These are phyloP conservation scores for Vigna nakashimae DNA, from an alignment of 306 rosid genomes.

Conservation along the genomic window DNA sequence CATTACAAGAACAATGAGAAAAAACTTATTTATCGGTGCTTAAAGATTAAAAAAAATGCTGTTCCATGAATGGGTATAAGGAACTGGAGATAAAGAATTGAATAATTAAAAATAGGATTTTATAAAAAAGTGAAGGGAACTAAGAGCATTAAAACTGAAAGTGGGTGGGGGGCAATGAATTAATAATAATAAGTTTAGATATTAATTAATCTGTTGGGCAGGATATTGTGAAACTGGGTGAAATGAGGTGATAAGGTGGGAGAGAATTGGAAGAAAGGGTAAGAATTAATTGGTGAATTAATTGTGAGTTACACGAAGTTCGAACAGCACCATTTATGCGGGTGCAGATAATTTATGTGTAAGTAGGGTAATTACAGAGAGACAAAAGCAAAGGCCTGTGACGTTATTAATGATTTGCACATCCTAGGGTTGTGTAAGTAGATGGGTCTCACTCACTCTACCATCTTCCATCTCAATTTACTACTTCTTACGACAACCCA, in stretches of 20 bases:
- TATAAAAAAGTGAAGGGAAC: no score
- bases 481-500: constrained; percentile 43
- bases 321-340: constrained; percentile 24
- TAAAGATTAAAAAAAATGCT: no score
- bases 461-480: constrained; percentile 9
- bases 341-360: constrained; percentile 28
- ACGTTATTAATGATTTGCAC: constrained; percentile 23
- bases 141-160: no score
- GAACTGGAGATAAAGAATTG: no score
- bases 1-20: no score
- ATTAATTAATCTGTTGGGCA: no score
- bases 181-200: no score
- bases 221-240: no score
- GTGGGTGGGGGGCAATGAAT: no score
- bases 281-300: background rate
- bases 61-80: no score
- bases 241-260: background rate
- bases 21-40: no score
- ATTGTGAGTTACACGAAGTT: constrained; percentile 1
- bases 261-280: background rate
- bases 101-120: no score
- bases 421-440: constrained; percentile 10
- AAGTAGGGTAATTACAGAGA: background rate
- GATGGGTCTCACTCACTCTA: background rate
- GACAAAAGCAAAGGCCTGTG: constrained; percentile 9